Conservation (phyloP, 2,329 filamentous ascomycete species). For the Aspergillus neoniger region DNA sequence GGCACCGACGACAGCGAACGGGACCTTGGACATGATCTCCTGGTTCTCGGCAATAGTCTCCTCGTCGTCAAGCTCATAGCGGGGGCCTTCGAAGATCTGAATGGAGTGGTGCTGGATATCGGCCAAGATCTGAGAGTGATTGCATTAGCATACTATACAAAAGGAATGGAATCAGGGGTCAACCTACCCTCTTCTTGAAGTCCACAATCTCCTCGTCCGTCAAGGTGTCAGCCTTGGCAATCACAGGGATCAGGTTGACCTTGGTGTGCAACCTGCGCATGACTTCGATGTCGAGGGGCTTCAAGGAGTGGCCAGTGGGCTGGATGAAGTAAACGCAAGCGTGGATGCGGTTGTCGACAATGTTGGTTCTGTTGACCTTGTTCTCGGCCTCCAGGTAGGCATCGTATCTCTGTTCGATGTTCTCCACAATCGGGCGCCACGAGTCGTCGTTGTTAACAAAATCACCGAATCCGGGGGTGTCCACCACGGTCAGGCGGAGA, state of each 20-base stretch:
- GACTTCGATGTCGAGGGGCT: constrained; percentile 98
- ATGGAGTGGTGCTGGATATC: constrained; percentile 98
- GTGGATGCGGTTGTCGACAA: constrained; percentile 98
- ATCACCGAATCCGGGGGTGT: constrained; percentile 96
- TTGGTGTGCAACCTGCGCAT: constrained; percentile 99
- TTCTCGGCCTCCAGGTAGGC: constrained; percentile 99
- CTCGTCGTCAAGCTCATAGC: constrained; percentile 98
- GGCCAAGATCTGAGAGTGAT: constrained; percentile 72
- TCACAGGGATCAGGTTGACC: constrained; percentile 99
- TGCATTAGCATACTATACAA: constrained; percentile 27
- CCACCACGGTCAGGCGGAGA: constrained; percentile 92
- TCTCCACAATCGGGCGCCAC: constrained; percentile 98
- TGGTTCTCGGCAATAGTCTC: constrained; percentile 99
- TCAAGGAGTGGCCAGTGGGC: constrained; percentile 95
- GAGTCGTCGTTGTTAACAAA: constrained; percentile 99
- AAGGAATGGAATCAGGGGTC: not conserved
- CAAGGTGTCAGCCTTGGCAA: constrained; percentile 96
- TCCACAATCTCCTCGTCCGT: constrained; percentile 92
- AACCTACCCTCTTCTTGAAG: constrained; percentile 92
- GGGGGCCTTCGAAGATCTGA: constrained; percentile 97
- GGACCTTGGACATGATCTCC: constrained; percentile 99
- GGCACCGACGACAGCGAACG: constrained; percentile 95
- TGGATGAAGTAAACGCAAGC: constrained; percentile 99
- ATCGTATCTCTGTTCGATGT: constrained; percentile 98
- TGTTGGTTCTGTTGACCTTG: constrained; percentile 99